Conservation (phyloP, 2,329 filamentous ascomycete species). For the Coniochaeta sp. region DNA sequence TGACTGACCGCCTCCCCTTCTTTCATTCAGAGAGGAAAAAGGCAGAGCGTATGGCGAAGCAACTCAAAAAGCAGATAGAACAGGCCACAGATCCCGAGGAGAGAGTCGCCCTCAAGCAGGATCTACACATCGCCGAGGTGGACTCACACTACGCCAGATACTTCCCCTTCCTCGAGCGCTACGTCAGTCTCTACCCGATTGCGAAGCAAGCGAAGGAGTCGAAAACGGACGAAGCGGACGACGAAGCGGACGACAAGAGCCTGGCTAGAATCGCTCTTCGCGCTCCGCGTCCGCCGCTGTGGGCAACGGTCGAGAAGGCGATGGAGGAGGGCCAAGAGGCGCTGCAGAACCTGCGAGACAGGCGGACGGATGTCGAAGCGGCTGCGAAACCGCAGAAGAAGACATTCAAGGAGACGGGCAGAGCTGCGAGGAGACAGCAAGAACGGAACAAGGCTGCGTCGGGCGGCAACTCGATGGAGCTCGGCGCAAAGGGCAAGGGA, state of each 20-base stretch:
- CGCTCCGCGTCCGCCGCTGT: constrained; percentile 53
- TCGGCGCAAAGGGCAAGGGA: constrained; percentile 4
- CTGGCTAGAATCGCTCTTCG: constrained; percentile 34
- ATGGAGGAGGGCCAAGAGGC: constrained; percentile 47
- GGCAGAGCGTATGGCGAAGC: constrained; percentile 59
- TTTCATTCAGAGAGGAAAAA: constrained; percentile 67
- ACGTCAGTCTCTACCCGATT: constrained; percentile 56
- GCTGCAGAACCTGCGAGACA: constrained; percentile 49
- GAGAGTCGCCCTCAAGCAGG: constrained; percentile 39
- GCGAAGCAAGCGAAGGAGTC: constrained; percentile 1
- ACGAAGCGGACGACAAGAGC: constrained; percentile 26
- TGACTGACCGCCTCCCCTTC: not conserved
- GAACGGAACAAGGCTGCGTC: not conserved
- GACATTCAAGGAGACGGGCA: not conserved
- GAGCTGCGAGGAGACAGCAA: not conserved
- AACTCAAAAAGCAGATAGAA: constrained; percentile 51
- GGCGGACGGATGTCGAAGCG: constrained; percentile 22
- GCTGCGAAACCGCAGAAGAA: constrained; percentile 7
- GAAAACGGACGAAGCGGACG: constrained; percentile 23
- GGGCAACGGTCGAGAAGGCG: constrained; percentile 58
- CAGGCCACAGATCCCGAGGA: constrained; percentile 43
- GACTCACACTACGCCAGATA: constrained; percentile 70
- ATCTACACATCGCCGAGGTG: constrained; percentile 63
- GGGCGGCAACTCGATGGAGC: constrained; percentile 5
- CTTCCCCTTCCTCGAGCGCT: constrained; percentile 63